Percentiles rank a stretch among this genome's conserved stretches.
phyloP scores from a whole-genome alignment of 176 grass and related monocot genomes.

The Neostapfia colusana region DNA sequence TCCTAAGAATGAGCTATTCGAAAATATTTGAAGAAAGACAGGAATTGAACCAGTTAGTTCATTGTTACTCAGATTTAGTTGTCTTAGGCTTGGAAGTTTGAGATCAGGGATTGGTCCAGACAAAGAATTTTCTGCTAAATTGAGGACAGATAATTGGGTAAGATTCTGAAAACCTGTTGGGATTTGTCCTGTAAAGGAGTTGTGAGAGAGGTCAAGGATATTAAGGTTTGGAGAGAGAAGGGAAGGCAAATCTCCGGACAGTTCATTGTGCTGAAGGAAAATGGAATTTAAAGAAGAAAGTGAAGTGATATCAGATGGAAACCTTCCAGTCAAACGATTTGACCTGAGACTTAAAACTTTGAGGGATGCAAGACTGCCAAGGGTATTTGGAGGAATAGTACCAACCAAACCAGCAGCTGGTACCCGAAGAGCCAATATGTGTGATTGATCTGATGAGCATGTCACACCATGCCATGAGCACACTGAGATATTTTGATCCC shows the following conservation, averaged over 20 bases:
- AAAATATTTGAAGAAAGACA: slow-evolving; percentile 69
- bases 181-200: slow-evolving; percentile 80
- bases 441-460: slow-evolving; percentile 57
- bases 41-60: slow-evolving; percentile 78
- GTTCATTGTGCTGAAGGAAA: slow-evolving; percentile 86
- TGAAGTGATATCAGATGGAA: slow-evolving; percentile 66
- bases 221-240: slow-evolving; percentile 58
- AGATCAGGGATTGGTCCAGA: slow-evolving; percentile 83
- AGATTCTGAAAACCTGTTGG: slow-evolving; percentile 63
- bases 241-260: slow-evolving; percentile 75
- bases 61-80: slow-evolving; percentile 80
- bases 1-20: slow-evolving; percentile 66
- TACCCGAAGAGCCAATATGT: slow-evolving; percentile 63
- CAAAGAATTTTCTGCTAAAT: slow-evolving; percentile 71
- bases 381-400: slow-evolving; percentile 69
- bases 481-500: slow-evolving; percentile 61
- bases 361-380: slow-evolving; percentile 72
- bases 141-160: slow-evolving; percentile 58
- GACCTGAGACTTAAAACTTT: slow-evolving; percentile 86
- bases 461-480: slow-evolving; percentile 93
- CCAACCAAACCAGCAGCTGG: slow-evolving; percentile 81
- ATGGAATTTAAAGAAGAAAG: slow-evolving; percentile 79
- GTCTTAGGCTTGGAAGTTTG: slow-evolving; percentile 60
- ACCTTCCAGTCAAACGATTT: slow-evolving; percentile 66
- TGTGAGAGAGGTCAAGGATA: slow-evolving; percentile 81